Evolutionary conservation across 2,329 filamentous ascomycete species (phyloP), one percentile per base, ranked within the genome.

Genomic region (Ophiostoma tasmaniense): DNA sequence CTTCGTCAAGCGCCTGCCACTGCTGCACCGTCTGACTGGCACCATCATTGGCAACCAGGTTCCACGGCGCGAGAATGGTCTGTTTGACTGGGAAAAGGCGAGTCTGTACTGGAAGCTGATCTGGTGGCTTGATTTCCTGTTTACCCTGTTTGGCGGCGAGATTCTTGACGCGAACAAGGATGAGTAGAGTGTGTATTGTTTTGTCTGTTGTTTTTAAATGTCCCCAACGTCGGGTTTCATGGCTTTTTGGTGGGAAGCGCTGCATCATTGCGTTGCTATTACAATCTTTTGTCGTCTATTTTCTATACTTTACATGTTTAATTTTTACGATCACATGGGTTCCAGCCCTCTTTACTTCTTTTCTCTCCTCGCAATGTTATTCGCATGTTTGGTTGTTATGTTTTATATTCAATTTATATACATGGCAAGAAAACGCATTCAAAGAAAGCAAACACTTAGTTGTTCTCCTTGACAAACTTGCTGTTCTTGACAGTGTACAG

Each of bases 41-140:
- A 87, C 81, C 74, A 87, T 93, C 77, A 93, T 94, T 74, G 91
- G 91, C 6, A 88, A 87, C 75, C 85, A 90, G 76, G 87, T 94
- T 52, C 91, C 91, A 8, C 83, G 89, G 59, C 89, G 84, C 67
- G 90, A 92, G 67, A 82, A 84, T 61, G 91, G 91, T 69, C 87
- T 87, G 59, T 93, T 97, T 74, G 93, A 97, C 77, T 90, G 88
- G 82, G 85, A 86, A 59, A 80, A 80, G 64, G 87, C 87, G 13
- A 89, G 86, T 71, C 77, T 89, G 71, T 90, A 89, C 79, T 90
- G 87, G 87, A 86, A 85, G 77, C 74, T 89, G 61, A 85, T 89
- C 73, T 89, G 84, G 79, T 87, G 82, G 80, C 79, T 89, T 30
- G 87, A 89, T 74, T 79, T 80, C 22, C 82, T 81, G 68, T 87